Conservation (phyloP, 306 rosid genomes). For the Citrullus colocynthis region DNA sequence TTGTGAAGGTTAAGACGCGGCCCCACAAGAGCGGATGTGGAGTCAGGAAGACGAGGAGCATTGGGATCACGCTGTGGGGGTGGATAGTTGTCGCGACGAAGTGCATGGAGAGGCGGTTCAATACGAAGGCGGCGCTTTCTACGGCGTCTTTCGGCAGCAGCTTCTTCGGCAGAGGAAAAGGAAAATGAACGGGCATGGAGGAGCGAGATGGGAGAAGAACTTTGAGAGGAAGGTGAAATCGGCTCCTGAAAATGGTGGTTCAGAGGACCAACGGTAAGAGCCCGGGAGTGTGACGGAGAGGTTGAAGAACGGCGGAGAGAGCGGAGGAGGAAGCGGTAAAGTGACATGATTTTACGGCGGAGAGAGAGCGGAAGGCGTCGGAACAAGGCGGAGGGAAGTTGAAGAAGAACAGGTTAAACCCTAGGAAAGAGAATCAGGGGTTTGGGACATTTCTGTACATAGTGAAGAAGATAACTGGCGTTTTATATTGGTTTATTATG, state of each 20-base stretch:
- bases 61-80: slow-evolving; percentile 55
- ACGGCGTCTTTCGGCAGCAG: slow-evolving; percentile 88
- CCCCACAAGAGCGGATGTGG: slow-evolving; percentile 71
- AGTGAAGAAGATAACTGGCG: not conserved
- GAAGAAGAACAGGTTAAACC: slow-evolving; percentile 9
- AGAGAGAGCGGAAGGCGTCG: not conserved
- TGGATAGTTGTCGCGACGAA: slow-evolving; percentile 52
- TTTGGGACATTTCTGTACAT: not conserved
- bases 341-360: slow-evolving; percentile 23
- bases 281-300: not conserved
- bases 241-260: not conserved
- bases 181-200: slow-evolving; percentile 43
- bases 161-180: slow-evolving; percentile 89
- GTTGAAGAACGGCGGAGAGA: slow-evolving; percentile 32
- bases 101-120: slow-evolving; percentile 81
- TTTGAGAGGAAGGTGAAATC: slow-evolving; percentile 3
- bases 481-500: not conserved
- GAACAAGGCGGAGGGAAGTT: too few species aligned
- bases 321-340: slow-evolving; percentile 47
- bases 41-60: slow-evolving; percentile 82
- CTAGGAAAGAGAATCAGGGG: not conserved
- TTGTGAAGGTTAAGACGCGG: slow-evolving; percentile 82
- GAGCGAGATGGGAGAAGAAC: not conserved
- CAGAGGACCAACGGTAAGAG: slow-evolving; percentile 7
- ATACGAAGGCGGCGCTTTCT: slow-evolving; percentile 80